Evolutionary conservation across 179 eudicot species (phyloP).

Genomic region (Patellifolia procumbens): DNA sequence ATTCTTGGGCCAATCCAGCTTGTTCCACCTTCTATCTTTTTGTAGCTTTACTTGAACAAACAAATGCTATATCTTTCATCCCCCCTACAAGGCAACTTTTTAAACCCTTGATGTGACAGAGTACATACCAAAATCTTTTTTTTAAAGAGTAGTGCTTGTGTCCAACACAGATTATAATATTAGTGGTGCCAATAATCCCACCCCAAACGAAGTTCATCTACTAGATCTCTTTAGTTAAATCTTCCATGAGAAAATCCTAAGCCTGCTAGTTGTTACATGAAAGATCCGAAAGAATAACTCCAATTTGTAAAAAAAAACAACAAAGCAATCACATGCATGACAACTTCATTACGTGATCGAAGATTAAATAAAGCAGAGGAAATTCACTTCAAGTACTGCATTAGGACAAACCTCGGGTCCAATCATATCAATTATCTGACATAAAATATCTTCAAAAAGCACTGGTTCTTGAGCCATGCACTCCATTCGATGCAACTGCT

Average conservation of each 20-base stretch:
- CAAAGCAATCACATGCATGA: not conserved
- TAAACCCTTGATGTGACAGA: not conserved
- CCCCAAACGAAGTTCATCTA: not conserved
- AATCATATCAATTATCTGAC: constrained; percentile 97
- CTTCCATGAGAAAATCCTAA: not conserved
- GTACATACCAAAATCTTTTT: not conserved
- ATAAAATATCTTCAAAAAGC: constrained; percentile 93
- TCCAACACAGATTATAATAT: no score
- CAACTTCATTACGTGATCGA: not conserved
- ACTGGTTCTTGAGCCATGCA: constrained; percentile 99
- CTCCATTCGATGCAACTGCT: constrained; percentile 98
- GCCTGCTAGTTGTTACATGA: not conserved
- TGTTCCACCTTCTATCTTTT: not conserved
- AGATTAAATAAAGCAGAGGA: not conserved
- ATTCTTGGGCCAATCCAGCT: not conserved
- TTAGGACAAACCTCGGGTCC: constrained; percentile 69
- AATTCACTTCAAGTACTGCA: not conserved
- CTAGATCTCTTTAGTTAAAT: not conserved
- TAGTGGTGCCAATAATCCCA: no score
- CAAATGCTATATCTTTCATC: not conserved
- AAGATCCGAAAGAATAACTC: not conserved
- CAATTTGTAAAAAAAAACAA: not conserved
- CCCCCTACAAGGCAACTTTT: not conserved
- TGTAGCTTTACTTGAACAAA: not conserved
- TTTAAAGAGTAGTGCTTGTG: not conserved